phyloP scores from a whole-genome alignment of 2,329 filamentous ascomycete species.

The Fusarium avenaceum region DNA sequence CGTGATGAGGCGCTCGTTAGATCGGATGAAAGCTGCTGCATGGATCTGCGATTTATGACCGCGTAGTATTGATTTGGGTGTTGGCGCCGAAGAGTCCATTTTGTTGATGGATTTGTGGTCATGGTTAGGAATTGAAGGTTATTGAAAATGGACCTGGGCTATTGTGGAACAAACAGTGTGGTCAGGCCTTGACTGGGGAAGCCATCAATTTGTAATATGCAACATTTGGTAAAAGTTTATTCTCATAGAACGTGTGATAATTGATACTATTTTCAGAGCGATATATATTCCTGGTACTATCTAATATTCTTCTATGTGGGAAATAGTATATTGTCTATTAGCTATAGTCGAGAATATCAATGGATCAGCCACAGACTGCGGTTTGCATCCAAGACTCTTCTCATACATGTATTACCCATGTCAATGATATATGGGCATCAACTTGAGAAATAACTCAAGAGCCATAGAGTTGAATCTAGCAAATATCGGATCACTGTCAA shows the following conservation, averaged over 20 bases:
- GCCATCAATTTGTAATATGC: neutral
- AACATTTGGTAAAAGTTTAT: neutral
- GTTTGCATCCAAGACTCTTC: neutral
- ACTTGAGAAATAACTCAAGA: neutral
- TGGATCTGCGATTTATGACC: constrained; percentile 88
- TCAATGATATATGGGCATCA: neutral
- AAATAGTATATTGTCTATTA: neutral
- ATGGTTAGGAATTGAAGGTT: constrained; percentile 12
- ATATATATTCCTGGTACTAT: too few relatives aligned
- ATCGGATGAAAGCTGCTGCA: constrained; percentile 76
- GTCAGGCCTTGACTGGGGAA: neutral
- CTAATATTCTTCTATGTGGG: neutral
- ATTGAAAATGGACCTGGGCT: neutral
- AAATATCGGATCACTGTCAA: neutral
- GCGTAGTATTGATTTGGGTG: constrained; percentile 77
- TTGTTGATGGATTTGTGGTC: constrained; percentile 13
- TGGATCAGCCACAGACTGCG: neutral
- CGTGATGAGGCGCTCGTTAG: constrained; percentile 82
- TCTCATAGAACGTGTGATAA: neutral
- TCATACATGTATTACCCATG: neutral
- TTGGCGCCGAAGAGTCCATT: constrained; percentile 52
- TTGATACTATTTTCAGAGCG: neutral
- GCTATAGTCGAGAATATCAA: neutral
- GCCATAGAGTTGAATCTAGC: neutral
- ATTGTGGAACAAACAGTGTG: constrained; percentile 22